Evolutionary conservation across 257 asterid genomes (phyloP), one percentile per base, ranked within the genome.

Genomic region (Salvia hispanica): DNA sequence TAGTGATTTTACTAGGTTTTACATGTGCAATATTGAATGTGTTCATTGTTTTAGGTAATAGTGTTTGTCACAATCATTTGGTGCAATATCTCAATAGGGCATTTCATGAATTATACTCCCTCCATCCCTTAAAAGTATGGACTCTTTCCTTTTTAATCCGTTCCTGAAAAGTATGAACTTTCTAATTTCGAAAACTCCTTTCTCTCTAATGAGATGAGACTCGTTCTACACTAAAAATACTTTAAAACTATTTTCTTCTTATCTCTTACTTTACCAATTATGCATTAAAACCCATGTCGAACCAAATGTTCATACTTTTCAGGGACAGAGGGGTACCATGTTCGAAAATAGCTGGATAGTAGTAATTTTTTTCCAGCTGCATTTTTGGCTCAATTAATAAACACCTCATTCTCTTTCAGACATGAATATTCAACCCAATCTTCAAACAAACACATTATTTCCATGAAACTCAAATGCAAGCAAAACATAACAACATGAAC

Each of bases 381-480:
- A 58, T 58, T 6, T 14, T 5, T 11, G 6, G 60, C 11, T 55
- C 18, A 53, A 4, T 10, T 18, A 9, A 53, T 4, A 18, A 21
- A 15, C 28, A 31, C 18, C 34, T 39, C 31, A 25, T 25, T 25
- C 31, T 60, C 51, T 55, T 31, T 55, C 61, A 31, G 61, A 55
- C 10, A 39, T 18, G 51, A 7, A 61, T 25, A 9, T 11, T 55
- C 9, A 16, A 59, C 15, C 76, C 9, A 42, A 45, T 61, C 67
- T 31, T 33, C 46, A 18, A 64, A 13, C 33, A 12, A 40, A 4
- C 36, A 59, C 4, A 65, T 36, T 16, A n/a, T 50, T 13, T 64
- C 28, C 51, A 43, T 18, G 7, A 50, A 58, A 63, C 48, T 60
- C 70, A 64, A 81, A 64, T 39, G 66, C 76, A 72, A 55, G 73